Conservation (phyloP, 129 eudicot genomes). For the Flaveria brownii region DNA sequence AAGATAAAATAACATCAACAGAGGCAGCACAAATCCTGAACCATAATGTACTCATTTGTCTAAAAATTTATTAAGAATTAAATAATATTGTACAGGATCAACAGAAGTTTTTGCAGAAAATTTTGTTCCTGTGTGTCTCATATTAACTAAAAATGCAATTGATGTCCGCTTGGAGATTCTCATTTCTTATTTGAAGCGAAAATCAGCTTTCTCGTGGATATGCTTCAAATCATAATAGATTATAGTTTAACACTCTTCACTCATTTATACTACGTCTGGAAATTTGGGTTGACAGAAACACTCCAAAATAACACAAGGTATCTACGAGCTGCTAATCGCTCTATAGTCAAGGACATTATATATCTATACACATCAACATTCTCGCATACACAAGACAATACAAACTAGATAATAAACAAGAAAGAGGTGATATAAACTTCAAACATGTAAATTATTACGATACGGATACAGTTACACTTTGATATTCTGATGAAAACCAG, state of each 20-base stretch:
- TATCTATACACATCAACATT: background rate
- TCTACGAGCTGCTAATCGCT: too few species aligned
- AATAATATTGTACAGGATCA: background rate
- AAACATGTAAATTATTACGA: background rate
- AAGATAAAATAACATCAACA: constrained; percentile 23
- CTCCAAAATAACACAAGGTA: too few species aligned
- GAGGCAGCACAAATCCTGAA: constrained; percentile 12
- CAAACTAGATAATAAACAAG: background rate
- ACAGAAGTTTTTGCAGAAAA: background rate
- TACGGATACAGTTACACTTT: constrained; percentile 1
- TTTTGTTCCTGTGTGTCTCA: background rate
- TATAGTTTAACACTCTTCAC: background rate
- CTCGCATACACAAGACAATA: background rate
- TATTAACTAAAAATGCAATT: background rate
- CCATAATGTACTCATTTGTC: background rate
- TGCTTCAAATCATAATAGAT: background rate
- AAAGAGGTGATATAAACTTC: background rate
- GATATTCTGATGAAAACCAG: background rate
- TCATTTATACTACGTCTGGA: too few species aligned
- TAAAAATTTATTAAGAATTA: background rate
- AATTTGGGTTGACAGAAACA: too few species aligned
- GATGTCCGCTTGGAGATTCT: background rate
- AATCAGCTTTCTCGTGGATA: background rate
- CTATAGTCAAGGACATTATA: background rate
- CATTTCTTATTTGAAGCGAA: background rate